Conservation (phyloP, 139 green algal species). For the Limnomonas spitsbergensis region DNA sequence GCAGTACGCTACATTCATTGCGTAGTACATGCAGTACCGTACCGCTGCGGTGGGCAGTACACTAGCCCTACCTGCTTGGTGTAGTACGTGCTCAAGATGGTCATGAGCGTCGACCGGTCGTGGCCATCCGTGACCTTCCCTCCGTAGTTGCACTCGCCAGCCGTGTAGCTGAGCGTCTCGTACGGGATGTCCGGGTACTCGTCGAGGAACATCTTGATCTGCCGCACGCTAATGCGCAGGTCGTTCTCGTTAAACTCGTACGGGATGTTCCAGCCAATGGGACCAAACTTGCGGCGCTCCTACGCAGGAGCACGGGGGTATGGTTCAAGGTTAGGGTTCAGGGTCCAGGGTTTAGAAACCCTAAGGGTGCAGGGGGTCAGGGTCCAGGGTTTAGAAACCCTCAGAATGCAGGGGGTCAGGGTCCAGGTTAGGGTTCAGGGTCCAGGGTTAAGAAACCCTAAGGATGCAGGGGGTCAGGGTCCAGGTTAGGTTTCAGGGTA, state of each 20-base stretch:
- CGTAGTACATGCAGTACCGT: too few relatives aligned
- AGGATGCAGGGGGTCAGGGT: too few relatives aligned
- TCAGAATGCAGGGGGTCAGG: too few relatives aligned
- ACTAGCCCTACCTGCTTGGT: conserved; percentile 15
- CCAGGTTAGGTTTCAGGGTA: too few relatives aligned
- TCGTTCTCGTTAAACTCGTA: conserved; percentile 83
- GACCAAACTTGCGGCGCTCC: conserved; percentile 74
- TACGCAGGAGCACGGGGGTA: conserved; percentile 11
- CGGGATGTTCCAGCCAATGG: conserved; percentile 81
- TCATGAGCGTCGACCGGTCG: conserved; percentile 74
- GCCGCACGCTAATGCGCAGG: conserved; percentile 69
- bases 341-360: too few relatives aligned
- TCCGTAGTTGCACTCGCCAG: conserved; percentile 77
- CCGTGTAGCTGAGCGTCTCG: conserved; percentile 64
- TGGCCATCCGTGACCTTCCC: conserved; percentile 73
- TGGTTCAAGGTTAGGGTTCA: too few relatives aligned
- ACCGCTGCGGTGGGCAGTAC: too few relatives aligned
- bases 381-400: too few relatives aligned
- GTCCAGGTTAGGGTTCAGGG: too few relatives aligned
- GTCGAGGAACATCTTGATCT: conserved; percentile 80
- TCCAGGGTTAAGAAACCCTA: too few relatives aligned
- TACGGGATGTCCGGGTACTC: conserved; percentile 73
- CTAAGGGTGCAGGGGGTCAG: too few relatives aligned
- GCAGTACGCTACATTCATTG: too few relatives aligned
- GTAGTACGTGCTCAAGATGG: conserved; percentile 68